Evolutionary conservation across 495 filamentous ascomycete species (phyloP).

Genomic region (Talaromyces proteolyticus): DNA sequence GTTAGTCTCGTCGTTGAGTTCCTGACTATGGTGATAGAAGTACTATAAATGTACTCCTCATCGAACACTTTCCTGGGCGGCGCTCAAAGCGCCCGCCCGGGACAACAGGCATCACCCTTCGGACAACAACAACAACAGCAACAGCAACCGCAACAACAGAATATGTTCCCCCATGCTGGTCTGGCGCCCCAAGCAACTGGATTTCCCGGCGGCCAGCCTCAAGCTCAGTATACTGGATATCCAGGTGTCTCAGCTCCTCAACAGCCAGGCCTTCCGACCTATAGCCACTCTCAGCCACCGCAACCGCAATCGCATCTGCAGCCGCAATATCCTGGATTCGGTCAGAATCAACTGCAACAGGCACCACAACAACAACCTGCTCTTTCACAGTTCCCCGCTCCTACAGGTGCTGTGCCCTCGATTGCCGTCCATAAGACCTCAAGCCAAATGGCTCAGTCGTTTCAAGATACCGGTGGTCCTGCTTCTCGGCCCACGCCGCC

Average conservation of each 20-base stretch:
- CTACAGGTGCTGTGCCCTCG: conserved; percentile 29
- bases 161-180: conserved; percentile 28
- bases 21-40: conserved; percentile 1
- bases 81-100: conserved; percentile 67
- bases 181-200: conserved; percentile 46
- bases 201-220: conserved; percentile 38
- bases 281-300: conserved; percentile 12
- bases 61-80: conserved; percentile 79
- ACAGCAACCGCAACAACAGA: conserved; percentile 54
- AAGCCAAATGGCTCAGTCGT: conserved; percentile 79
- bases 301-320: conserved; percentile 11
- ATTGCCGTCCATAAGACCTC: conserved; percentile 55
- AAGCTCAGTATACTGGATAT: conserved; percentile 40
- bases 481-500: conserved; percentile 45
- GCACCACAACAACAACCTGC: conserved; percentile 36
- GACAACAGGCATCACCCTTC: conserved; percentile 47
- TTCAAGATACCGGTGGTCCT: conserved; percentile 41
- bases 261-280: conserved; percentile 37
- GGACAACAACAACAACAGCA: conserved; percentile 54
- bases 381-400: conserved; percentile 26
- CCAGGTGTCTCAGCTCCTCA: conserved; percentile 44
- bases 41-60: conserved; percentile 71
- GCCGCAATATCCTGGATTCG: too few species aligned
- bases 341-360: conserved; percentile 34
- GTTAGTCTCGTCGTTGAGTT: not conserved